Base-by-base conservation (phyloP, 495 filamentous ascomycete species). In the Evansstolkia leycettana region DNA sequence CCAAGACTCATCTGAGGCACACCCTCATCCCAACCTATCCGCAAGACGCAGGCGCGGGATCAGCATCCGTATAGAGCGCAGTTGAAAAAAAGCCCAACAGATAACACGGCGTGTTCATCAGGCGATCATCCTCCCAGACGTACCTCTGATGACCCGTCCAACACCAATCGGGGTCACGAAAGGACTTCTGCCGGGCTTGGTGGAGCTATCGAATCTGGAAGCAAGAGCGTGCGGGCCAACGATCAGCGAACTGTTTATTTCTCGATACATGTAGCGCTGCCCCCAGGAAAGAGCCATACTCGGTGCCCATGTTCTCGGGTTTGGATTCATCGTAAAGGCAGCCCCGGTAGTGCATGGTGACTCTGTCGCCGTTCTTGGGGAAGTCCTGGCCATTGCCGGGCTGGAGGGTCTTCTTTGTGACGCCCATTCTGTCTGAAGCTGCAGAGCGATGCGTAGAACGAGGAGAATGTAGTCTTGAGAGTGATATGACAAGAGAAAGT, bases 1-100 rank as follows among this genome's bases (percentile, higher is more conserved):
- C 85, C 85, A 7, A 85, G 62, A 43, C 67, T 77, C 82, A 93
- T 89, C 40, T 73, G 62, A 15, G 72, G 58, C 18, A 93, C 83
- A 39, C 80, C 85, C 65, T 88, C 76, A 42, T 93, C 85, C 85
- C 85, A 93, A 30, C 85, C 84, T 87, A 48, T 29, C 23, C n/a
- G n/a, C n/a, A n/a, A n/a, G n/a, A n/a, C n/a, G n/a, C n/a, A n/a
- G n/a, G n/a, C n/a, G n/a, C 8, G 2, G 8, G 20, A 8, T 28
- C 15, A 31, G 33, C 37, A 25, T n/a, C 26, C 38, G n/a, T n/a
- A n/a, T n/a, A n/a, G n/a, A n/a, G n/a, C n/a, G n/a, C n/a, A n/a
- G n/a, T n/a, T n/a, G n/a, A n/a, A n/a, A n/a, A n/a, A n/a, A n/a
- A n/a, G n/a, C n/a, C n/a, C n/a, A n/a, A n/a, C n/a, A n/a, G n/a